Base-by-base conservation (phyloP, 345 rosid genomes). In the Lumnitzera littorea region DNA sequence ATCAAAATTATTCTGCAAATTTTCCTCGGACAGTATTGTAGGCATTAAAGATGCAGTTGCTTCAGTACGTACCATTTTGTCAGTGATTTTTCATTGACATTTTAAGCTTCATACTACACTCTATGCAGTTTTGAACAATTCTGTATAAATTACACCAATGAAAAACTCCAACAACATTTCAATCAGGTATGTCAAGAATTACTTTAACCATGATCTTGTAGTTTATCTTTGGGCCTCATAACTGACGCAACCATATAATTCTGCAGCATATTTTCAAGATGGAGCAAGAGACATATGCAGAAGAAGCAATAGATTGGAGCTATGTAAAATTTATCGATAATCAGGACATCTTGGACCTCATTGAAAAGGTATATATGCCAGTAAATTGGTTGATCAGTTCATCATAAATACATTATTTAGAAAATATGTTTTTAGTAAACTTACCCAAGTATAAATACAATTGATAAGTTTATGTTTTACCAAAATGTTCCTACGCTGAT, bases 141-240 rank as follows among this genome's bases (percentile, higher is more conserved):
- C 16, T 91, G 98, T 73, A 91, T 91, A 50, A 92, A 92, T 70
- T 85, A 70, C 74, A 89, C 98, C 20, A 92, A 92, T 60, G 96
- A 92, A 68, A 92, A 87, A 83, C 73, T 92, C 72, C 98, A 92
- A 65, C 98, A 92, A 61, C 96, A 92, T 85, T 92, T 92, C 88
- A 92, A 89, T 83, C 95, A 89, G 95, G 98, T 89, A 89, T 58
- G 79, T 79, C 77, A 82, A 79, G 72, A 78, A 76, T 74, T 68
- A 60, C 71, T 67, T 75, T 71, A 71, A 55, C 69, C 57, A 57
- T 50, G 53, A 53, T 46, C 64, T 61, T 66, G 59, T 51, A 60
- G 56, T 71, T 31, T 48, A 12, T 46, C 51, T 27, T 61, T 68
- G 15, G 65, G 58, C 48, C 59, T 24, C 63, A 53, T 74, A 69